Percentiles rank a stretch among this genome's conserved stretches.
These are phyloP conservation scores for Phytopythium montanum DNA, from an alignment of 352 stramenopile genomes.

Conservation along the genomic window DNA sequence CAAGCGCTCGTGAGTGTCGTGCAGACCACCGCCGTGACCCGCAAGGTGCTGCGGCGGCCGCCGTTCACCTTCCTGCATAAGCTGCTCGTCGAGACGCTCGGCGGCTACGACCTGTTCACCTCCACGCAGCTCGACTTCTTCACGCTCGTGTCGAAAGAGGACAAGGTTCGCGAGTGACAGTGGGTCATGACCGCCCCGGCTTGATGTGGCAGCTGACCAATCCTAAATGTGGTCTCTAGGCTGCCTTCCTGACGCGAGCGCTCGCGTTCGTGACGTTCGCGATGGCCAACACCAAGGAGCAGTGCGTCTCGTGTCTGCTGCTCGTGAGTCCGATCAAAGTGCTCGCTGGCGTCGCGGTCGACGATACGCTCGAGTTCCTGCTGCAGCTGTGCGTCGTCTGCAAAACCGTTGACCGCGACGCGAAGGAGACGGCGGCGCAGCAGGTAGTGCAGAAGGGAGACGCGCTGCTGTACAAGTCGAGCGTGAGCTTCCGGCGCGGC, in stretches of 20 bases:
- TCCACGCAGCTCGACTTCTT: slow-evolving; percentile 61
- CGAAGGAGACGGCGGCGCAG: slow-evolving; percentile 47
- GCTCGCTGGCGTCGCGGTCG: slow-evolving; percentile 56
- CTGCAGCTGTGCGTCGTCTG: slow-evolving; percentile 66
- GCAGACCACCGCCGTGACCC: slow-evolving; percentile 63
- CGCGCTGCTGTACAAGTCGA: slow-evolving; percentile 60
- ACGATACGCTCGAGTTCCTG: slow-evolving; percentile 73
- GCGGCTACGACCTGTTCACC: slow-evolving; percentile 59
- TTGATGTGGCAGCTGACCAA: background rate
- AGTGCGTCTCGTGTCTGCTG: slow-evolving; percentile 58
- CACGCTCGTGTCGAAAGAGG: slow-evolving; percentile 58
- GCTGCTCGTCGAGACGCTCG: slow-evolving; percentile 64
- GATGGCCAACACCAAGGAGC: slow-evolving; percentile 35
- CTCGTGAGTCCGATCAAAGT: slow-evolving; percentile 85
- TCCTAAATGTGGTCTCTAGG: slow-evolving; percentile 17
- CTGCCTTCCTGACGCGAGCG: slow-evolving; percentile 71
- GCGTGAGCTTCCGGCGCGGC: slow-evolving; percentile 68
- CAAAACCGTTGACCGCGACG: slow-evolving; percentile 35
- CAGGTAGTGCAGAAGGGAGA: slow-evolving; percentile 67
- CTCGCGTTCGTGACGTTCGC: slow-evolving; percentile 70
- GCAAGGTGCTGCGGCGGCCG: slow-evolving; percentile 60
- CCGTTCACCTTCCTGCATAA: slow-evolving; percentile 86
- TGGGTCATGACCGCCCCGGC: background rate
- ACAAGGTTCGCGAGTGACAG: slow-evolving; percentile 39
- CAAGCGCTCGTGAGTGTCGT: slow-evolving; percentile 55